Evolutionary conservation across 176 grass and related monocot species (phyloP).

Genomic region (Paspalum vaginatum): DNA sequence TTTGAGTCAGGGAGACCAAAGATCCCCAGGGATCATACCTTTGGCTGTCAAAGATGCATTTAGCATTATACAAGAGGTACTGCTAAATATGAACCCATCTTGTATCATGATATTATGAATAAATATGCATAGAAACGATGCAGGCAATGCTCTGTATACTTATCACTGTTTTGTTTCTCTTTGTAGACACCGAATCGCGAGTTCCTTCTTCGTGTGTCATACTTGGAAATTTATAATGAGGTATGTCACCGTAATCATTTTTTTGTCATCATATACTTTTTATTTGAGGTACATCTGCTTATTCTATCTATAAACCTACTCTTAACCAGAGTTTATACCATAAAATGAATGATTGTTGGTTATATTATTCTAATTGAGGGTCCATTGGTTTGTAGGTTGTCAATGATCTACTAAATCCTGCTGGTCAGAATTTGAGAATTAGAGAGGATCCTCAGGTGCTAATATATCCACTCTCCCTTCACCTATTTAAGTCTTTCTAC

Average conservation of each 20-base stretch:
- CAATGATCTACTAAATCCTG: conserved; percentile 99
- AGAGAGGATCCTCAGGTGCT: conserved; percentile 94
- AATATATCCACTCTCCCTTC: conserved; percentile 39
- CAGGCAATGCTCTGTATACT: conserved; percentile 12
- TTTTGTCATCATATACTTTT: conserved; percentile 34
- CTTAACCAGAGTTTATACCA: neutral
- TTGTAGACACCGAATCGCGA: conserved; percentile 86
- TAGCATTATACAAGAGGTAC: conserved; percentile 99
- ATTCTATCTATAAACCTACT: neutral
- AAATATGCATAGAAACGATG: conserved; percentile 7
- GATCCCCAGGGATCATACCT: conserved; percentile 99
- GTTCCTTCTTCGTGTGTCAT: conserved; percentile 98
- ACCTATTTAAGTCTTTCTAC: conserved; percentile 29
- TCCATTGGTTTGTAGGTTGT: conserved; percentile 66
- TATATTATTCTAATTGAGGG: conserved; percentile 36
- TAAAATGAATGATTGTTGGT: conserved; percentile 13
- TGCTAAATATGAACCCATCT: conserved; percentile 21
- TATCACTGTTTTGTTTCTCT: conserved; percentile 30
- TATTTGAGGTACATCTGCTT: conserved; percentile 22
- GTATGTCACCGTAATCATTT: conserved; percentile 46
- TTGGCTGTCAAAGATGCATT: conserved; percentile 99
- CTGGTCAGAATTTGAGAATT: conserved; percentile 94
- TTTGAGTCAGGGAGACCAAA: conserved; percentile 88
- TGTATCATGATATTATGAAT: neutral
- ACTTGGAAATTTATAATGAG: conserved; percentile 99